Percentiles rank a stretch among this genome's conserved stretches.
phyloP scores from a whole-genome alignment of 176 grass and related monocot genomes.

The Aegilops speltoides region DNA sequence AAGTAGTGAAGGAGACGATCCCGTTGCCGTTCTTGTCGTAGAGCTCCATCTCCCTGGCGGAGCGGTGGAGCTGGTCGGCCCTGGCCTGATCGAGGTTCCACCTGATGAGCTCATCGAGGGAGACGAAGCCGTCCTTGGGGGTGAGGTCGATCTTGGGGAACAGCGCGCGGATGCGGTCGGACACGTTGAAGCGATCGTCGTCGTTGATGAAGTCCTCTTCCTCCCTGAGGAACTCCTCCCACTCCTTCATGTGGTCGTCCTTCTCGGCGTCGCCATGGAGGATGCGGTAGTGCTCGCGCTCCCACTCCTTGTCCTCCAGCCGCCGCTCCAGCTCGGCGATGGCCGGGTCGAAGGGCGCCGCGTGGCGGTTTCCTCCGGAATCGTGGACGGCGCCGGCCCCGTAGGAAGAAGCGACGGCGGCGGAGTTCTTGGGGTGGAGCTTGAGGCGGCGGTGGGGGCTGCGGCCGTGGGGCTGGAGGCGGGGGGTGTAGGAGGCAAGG shows the following conservation, averaged over 20 bases:
- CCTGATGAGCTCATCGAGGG: conserved; percentile 57
- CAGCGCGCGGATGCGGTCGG: conserved; percentile 56
- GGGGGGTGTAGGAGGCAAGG: conserved; percentile 45
- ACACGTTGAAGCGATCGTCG: conserved; percentile 72
- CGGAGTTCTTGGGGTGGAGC: conserved; percentile 38
- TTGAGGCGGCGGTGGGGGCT: conserved; percentile 70
- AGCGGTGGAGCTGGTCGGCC: conserved; percentile 58
- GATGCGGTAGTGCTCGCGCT: conserved; percentile 65
- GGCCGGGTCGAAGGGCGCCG: conserved; percentile 65
- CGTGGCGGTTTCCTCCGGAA: conserved; percentile 14
- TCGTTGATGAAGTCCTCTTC: conserved; percentile 73
- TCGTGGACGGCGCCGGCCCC: neutral
- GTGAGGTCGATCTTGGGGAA: conserved; percentile 72
- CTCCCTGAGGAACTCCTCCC: conserved; percentile 78
- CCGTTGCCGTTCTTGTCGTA: conserved; percentile 72
- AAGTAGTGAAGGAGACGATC: conserved; percentile 61
- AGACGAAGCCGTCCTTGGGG: conserved; percentile 66
- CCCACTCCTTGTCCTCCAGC: conserved; percentile 81
- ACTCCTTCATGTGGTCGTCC: conserved; percentile 65
- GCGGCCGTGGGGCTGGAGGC: conserved; percentile 23
- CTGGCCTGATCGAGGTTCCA: conserved; percentile 75
- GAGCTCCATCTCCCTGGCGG: conserved; percentile 74
- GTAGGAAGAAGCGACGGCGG: conserved; percentile 19
- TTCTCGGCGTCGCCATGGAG: conserved; percentile 27
- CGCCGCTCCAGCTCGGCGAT: conserved; percentile 69